phyloP scores from a whole-genome alignment of 805 yeast species.

The Isabelozyma heimii region DNA sequence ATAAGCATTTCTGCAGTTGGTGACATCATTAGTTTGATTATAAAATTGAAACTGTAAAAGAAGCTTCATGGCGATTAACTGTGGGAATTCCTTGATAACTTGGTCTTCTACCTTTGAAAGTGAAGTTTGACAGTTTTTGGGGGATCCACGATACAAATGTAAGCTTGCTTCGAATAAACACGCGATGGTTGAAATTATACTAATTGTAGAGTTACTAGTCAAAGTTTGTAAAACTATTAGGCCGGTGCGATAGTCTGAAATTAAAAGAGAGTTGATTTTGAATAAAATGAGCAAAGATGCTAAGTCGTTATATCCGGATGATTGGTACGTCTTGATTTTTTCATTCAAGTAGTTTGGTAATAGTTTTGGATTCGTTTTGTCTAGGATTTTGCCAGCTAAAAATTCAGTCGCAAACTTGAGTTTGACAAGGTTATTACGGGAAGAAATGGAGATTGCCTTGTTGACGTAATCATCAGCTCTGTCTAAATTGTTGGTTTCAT shows the following conservation, averaged over 20 bases:
- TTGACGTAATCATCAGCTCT: slow-evolving; percentile 40
- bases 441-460: slow-evolving; percentile 26
- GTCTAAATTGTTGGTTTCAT: slow-evolving; percentile 41
- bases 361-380: slow-evolving; percentile 18
- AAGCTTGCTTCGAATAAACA: slow-evolving; percentile 26
- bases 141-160: slow-evolving; percentile 27
- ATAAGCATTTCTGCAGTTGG: slow-evolving; percentile 19
- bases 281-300: slow-evolving; percentile 27
- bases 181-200: slow-evolving; percentile 17
- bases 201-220: slow-evolving; percentile 6
- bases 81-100: slow-evolving; percentile 20
- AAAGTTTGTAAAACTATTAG: slow-evolving; percentile 14
- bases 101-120: slow-evolving; percentile 12
- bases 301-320: slow-evolving; percentile 10
- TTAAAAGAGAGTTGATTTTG: slow-evolving; percentile 27
- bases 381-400: slow-evolving; percentile 36
- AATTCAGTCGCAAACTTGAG: slow-evolving; percentile 31
- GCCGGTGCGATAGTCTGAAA: slow-evolving; percentile 22
- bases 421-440: slow-evolving; percentile 19
- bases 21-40: slow-evolving; percentile 24
- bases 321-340: slow-evolving; percentile 15
- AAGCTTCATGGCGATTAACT: slow-evolving; percentile 28
- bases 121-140: slow-evolving; percentile 12
- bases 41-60: slow-evolving; percentile 22
- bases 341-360: slow-evolving; percentile 29